Base-by-base conservation (phyloP, 2,329 filamentous ascomycete species). In the Myriosclerotinia duriaeana region DNA sequence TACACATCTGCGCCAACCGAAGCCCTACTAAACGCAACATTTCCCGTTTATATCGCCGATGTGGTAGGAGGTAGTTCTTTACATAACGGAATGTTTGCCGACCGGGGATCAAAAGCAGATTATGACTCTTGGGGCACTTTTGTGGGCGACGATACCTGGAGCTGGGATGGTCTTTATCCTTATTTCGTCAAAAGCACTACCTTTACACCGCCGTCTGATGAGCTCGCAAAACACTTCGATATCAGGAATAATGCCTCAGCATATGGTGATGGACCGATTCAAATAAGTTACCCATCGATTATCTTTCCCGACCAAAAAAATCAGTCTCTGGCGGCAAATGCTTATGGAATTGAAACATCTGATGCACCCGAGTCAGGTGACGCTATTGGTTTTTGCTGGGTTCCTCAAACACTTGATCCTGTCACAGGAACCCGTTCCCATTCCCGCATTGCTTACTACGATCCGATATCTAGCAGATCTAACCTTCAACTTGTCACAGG, bases 51-150 rank as follows among this genome's bases (percentile, higher is more conserved):
- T 53, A 69, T 70, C 64, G 72, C 65, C 5, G 63, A 71, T 50
- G 70, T 67, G 48, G 62, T 69, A 56, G 79, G 79, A 30, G 80
- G 80, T 4, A 77, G 79, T 11, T 78, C 75, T 12, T 73, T 76
- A 6, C 71, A 81, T 53, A 81, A 81, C 71, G 78, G 76, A 22
- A 77, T 79, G 71, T 72, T 68, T 50, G 70, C 69, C 69, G 67
- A 68, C 22, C 62, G 70, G 54, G 71, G 69, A 15, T 66, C 68
- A 26, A 66, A 42, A 46, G 68, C 65, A 20, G 71, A 71, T 42
- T 78, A 79, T 54, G 73, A 80, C 63, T 71, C 76, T 1, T 82
- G 80, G 79, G 74, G 74, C 44, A 68, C 71, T 1, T 69, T 81
- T 8, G 59, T 52, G 11, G 79, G 79, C 0, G 80, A 80, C 50